Percentiles rank a stretch among this genome's conserved stretches.
Evolutionary conservation across 1,139 yeast species (phyloP).

Genomic region (Candida sanyaensis): DNA sequence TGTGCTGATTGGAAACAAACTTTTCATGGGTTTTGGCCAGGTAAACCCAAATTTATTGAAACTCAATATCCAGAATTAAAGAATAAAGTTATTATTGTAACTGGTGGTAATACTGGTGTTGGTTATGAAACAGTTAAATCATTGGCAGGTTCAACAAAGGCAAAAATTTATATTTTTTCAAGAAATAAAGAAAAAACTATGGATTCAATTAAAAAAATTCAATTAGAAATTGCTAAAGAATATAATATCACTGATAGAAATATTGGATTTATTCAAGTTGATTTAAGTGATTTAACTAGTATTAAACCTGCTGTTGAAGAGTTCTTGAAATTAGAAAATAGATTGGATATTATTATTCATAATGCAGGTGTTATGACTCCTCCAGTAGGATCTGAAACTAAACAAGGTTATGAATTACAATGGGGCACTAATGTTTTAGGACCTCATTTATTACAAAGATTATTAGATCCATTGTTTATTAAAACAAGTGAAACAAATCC

Average conservation of each 20-base stretch:
- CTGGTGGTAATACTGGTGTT: constrained; percentile 24
- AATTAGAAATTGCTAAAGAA: constrained; percentile 17
- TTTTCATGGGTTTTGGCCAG: constrained; percentile 14
- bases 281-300: constrained; percentile 45
- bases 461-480: constrained; percentile 43
- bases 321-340: constrained; percentile 22
- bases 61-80: constrained; percentile 17
- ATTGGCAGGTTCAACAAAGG: constrained; percentile 40
- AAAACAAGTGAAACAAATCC: constrained; percentile 24
- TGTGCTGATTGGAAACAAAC: constrained; percentile 13
- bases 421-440: constrained; percentile 53
- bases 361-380: constrained; percentile 54
- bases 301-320: constrained; percentile 40
- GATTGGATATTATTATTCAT: constrained; percentile 46
- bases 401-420: constrained; percentile 16
- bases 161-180: constrained; percentile 23
- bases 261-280: constrained; percentile 29
- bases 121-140: constrained; percentile 35
- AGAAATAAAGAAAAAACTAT: constrained; percentile 20
- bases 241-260: constrained; percentile 11
- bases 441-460: constrained; percentile 47
- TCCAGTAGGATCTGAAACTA: constrained; percentile 25
- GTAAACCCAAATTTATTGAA: constrained; percentile 15
- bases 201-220: constrained; percentile 30
- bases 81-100: constrained; percentile 23